Percentiles rank a stretch among this genome's conserved stretches.
phyloP scores from a whole-genome alignment of 2,329 filamentous ascomycete genomes.

The Ascochyta viciae-villosae region DNA sequence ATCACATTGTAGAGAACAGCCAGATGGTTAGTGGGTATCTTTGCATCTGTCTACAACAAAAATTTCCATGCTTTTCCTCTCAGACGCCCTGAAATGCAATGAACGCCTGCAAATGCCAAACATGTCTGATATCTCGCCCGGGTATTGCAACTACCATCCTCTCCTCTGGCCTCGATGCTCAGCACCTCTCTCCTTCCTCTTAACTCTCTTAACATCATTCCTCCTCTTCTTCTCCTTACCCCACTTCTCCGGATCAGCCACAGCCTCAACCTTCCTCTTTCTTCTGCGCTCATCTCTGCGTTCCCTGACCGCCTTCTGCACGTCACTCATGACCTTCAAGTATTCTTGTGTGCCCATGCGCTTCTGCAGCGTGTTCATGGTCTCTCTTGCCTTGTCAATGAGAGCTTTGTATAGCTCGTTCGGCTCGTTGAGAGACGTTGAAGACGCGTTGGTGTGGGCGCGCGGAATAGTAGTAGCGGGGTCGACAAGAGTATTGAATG shows the following conservation, averaged over 20 bases:
- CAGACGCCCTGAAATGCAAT: slow-evolving; percentile 4
- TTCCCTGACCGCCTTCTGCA: slow-evolving; percentile 74
- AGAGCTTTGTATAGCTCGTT: slow-evolving; percentile 73
- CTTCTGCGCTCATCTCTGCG: slow-evolving; percentile 75
- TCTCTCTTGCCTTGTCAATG: slow-evolving; percentile 73
- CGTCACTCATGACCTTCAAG: slow-evolving; percentile 73
- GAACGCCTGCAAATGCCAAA: slow-evolving; percentile 1
- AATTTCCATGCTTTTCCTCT: neutral
- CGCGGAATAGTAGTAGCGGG: slow-evolving; percentile 74
- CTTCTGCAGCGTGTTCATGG: slow-evolving; percentile 83
- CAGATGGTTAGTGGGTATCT: slow-evolving; percentile 2
- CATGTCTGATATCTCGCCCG: neutral
- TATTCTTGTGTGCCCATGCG: slow-evolving; percentile 83
- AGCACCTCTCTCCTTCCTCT: slow-evolving; percentile 75
- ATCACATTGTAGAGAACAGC: neutral
- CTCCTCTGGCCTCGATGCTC: slow-evolving; percentile 76
- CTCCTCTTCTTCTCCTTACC: slow-evolving; percentile 78
- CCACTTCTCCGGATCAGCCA: slow-evolving; percentile 79
- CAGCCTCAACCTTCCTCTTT: slow-evolving; percentile 89
- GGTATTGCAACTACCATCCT: slow-evolving; percentile 61
- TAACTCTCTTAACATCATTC: slow-evolving; percentile 60
- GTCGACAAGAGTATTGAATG: slow-evolving; percentile 85
- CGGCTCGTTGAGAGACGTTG: slow-evolving; percentile 57
- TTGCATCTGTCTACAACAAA: neutral
- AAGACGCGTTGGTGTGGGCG: slow-evolving; percentile 65